Percentiles rank a stretch among this genome's conserved stretches.
phyloP scores from a whole-genome alignment of 345 rosid species.

The Sonneratia alba region DNA sequence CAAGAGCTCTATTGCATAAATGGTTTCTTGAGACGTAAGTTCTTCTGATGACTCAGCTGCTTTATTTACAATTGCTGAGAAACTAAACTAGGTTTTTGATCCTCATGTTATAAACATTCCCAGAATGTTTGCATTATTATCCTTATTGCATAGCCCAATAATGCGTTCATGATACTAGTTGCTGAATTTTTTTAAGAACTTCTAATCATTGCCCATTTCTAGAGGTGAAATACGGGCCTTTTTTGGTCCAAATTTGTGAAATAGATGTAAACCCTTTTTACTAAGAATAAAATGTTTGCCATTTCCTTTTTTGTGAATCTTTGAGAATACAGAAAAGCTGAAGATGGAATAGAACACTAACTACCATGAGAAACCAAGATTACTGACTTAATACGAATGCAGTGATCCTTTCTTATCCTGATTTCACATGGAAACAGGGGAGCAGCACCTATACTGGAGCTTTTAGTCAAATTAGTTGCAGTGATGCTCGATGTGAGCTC shows the following conservation, averaged over 20 bases:
- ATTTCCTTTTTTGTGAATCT: background rate
- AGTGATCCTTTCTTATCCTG: background rate
- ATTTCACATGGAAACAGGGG: slow-evolving; percentile 47
- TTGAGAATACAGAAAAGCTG: background rate
- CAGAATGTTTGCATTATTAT: background rate
- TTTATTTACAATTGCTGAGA: background rate
- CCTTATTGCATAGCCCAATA: background rate
- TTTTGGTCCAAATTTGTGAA: background rate
- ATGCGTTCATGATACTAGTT: background rate
- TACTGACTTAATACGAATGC: background rate
- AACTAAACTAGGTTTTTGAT: background rate
- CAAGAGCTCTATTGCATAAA: slow-evolving; percentile 50
- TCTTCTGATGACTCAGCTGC: slow-evolving; percentile 1
- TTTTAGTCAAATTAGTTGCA: slow-evolving; percentile 40
- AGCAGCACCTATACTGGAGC: slow-evolving; percentile 40
- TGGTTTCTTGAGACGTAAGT: slow-evolving; percentile 76
- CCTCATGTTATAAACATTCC: background rate
- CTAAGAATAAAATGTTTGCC: background rate
- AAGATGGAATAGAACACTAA: background rate
- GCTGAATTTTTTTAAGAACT: background rate
- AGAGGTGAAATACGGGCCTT: background rate
- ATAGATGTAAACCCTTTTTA: background rate
- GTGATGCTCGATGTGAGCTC: slow-evolving; percentile 41
- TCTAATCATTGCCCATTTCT: background rate
- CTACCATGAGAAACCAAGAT: background rate